These are phyloP conservation scores for Tylopilus sp. DNA, from an alignment of 768 basidiomycete genomes.

Conservation along the genomic window DNA sequence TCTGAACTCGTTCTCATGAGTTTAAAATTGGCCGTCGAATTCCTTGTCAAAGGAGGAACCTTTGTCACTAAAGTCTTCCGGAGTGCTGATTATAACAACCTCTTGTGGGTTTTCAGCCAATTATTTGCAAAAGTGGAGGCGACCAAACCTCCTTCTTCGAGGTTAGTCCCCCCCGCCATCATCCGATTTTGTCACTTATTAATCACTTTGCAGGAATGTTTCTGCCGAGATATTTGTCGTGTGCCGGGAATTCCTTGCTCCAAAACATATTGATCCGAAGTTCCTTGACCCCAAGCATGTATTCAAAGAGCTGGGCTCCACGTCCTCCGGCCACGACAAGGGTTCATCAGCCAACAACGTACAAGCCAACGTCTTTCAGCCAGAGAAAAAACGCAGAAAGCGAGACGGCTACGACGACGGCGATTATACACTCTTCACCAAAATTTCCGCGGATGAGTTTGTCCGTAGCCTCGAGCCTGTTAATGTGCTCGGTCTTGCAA, in stretches of 20 bases:
- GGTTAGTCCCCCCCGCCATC: constrained; percentile 45
- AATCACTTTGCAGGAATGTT: constrained; percentile 65
- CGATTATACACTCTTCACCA: constrained; percentile 85
- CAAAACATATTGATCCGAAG: constrained; percentile 94
- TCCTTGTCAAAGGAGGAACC: constrained; percentile 87
- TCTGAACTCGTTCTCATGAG: constrained; percentile 95
- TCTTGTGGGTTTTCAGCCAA: constrained; percentile 98
- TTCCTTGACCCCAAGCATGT: constrained; percentile 97
- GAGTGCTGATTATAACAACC: constrained; percentile 95
- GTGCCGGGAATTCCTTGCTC: constrained; percentile 91
- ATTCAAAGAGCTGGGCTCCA: constrained; percentile 81
- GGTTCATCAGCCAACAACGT: constrained; percentile 61
- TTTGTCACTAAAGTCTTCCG: constrained; percentile 99
- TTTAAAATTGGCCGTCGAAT: constrained; percentile 93
- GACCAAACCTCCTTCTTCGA: constrained; percentile 96
- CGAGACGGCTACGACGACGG: constrained; percentile 96
- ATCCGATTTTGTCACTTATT: not conserved
- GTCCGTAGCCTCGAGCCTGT: constrained; percentile 71
- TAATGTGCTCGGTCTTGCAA: constrained; percentile 69
- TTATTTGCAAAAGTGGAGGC: constrained; percentile 96
- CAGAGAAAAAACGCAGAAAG: constrained; percentile 91
- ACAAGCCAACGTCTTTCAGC: constrained; percentile 91
- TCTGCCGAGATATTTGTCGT: constrained; percentile 99
- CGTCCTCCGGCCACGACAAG: constrained; percentile 44
- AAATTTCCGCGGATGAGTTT: constrained; percentile 66